Evolutionary conservation across 371 early-diverging fungal genomes (phyloP).

Genomic region (Saksenaea vasiformis): DNA sequence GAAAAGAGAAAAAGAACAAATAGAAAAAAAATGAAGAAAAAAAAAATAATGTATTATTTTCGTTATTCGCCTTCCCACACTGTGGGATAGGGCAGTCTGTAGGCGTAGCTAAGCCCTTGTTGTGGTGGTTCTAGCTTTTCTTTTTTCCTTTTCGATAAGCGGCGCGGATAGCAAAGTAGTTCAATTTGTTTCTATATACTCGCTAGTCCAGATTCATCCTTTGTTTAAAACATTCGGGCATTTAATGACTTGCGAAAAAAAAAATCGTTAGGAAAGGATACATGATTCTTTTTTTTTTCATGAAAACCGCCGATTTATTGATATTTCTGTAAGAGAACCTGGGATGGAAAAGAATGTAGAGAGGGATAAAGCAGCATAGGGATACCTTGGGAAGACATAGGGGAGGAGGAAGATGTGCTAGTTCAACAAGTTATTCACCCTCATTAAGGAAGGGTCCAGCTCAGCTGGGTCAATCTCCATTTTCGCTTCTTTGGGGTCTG

Average conservation of each 20-base stretch:
- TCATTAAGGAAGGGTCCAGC: constrained; percentile 39
- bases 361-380: background rate
- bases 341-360: background rate
- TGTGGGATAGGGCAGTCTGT: too few species aligned
- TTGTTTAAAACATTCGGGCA: background rate
- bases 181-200: too few species aligned
- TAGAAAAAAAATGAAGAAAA: background rate
- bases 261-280: background rate
- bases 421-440: constrained; percentile 39
- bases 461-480: constrained; percentile 24
- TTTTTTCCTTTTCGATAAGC: too few species aligned
- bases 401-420: constrained; percentile 12
- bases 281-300: background rate
- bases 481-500: constrained; percentile 16
- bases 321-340: background rate
- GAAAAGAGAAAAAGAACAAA: background rate
- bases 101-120: too few species aligned
- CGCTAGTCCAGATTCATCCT: too few species aligned
- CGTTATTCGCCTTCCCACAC: too few species aligned
- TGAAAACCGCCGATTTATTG: constrained; percentile 4
- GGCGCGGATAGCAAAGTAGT: background rate
- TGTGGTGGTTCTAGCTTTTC: too few species aligned
- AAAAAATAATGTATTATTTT: background rate
- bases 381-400: background rate
- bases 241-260: background rate